Evolutionary conservation across 2,329 filamentous ascomycete species (phyloP).

Genomic region (Pestalotiopsis sp.): DNA sequence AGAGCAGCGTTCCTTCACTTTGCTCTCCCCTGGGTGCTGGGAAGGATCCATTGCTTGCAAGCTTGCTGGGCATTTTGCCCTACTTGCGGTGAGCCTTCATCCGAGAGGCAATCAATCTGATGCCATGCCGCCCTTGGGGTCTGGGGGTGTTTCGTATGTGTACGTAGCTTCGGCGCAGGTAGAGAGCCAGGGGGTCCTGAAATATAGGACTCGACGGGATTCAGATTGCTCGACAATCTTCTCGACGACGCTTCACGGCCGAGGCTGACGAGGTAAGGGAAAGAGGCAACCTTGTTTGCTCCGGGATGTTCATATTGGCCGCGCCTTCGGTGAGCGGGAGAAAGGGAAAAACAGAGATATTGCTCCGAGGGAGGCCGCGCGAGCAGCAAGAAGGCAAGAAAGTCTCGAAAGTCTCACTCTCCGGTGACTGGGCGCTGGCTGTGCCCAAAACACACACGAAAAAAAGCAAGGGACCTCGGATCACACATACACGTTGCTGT

Average conservation of each 20-base stretch:
- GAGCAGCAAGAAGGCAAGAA: neutral
- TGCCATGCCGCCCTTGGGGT: neutral
- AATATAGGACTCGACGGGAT: neutral
- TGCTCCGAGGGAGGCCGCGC: neutral
- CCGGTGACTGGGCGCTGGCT: neutral
- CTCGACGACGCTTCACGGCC: neutral
- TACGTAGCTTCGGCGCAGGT: neutral
- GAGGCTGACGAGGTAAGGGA: constrained; percentile 13
- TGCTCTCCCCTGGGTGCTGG: neutral
- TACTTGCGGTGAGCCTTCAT: neutral
- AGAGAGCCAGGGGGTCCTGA: constrained; percentile 1
- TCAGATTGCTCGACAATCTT: neutral
- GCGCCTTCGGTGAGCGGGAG: neutral
- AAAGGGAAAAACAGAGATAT: neutral
- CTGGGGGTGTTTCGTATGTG: neutral
- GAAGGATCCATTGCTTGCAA: neutral
- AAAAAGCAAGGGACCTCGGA: neutral
- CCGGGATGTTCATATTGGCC: neutral
- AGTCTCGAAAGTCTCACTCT: neutral
- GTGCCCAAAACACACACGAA: neutral
- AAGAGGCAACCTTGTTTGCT: neutral
- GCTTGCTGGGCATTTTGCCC: neutral
- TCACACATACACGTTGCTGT: neutral
- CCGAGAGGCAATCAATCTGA: constrained; percentile 3
- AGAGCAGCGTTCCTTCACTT: neutral